phyloP scores from a whole-genome alignment of 345 rosid species.

The Pseudoturritis turrita region DNA sequence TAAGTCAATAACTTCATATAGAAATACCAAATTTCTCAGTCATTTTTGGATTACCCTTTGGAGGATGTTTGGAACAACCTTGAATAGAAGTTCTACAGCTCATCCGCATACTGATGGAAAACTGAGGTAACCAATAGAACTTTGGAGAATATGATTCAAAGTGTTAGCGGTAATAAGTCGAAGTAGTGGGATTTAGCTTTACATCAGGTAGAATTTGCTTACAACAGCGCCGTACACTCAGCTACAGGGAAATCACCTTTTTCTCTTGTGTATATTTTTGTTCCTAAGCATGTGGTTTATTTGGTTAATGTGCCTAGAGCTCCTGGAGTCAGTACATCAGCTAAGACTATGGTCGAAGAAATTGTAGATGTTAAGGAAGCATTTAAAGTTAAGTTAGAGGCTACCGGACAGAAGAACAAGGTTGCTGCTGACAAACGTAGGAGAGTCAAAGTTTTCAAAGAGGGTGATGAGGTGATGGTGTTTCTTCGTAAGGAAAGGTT shows the following conservation, averaged over 20 bases:
- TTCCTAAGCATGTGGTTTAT: not conserved
- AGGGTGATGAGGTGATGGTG: conserved; percentile 1
- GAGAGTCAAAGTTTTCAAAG: not conserved
- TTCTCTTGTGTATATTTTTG: not conserved
- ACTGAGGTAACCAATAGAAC: not conserved
- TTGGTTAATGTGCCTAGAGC: no score
- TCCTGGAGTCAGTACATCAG: no score
- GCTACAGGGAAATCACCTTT: no score
- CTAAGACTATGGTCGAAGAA: no score
- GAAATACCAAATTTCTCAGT: not conserved
- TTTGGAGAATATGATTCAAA: not conserved
- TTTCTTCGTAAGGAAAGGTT: not conserved
- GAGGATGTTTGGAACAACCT: not conserved
- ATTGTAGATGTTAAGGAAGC: no score
- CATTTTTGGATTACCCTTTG: not conserved
- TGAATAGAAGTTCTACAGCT: not conserved
- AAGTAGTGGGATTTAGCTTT: not conserved
- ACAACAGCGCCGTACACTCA: not conserved
- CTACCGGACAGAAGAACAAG: not conserved
- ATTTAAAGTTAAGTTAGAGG: no score
- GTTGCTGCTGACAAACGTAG: not conserved
- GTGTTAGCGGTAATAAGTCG: not conserved
- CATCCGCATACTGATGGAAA: not conserved
- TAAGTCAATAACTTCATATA: not conserved
- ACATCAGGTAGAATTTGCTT: not conserved